Evolutionary conservation across 1,284 basidiomycete genomes (phyloP).

Genomic region (Pascua guehoae): DNA sequence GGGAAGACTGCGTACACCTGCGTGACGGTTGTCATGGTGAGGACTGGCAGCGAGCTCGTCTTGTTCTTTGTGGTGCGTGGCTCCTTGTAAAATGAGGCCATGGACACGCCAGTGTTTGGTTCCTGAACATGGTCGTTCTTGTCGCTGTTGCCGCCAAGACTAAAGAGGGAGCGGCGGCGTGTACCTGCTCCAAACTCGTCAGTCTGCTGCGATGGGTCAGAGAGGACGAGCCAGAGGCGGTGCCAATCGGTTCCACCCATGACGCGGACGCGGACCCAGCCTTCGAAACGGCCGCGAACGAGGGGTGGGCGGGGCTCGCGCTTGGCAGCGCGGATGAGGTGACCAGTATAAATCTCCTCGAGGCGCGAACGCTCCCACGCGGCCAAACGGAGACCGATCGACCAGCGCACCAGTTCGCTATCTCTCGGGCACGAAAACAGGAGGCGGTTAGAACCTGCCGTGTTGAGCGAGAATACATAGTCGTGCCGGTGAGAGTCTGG

Average conservation of each 20-base stretch:
- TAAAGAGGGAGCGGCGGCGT: constrained; percentile 41
- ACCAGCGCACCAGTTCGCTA: constrained; percentile 76
- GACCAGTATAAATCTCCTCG: constrained; percentile 96
- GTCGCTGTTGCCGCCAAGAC: constrained; percentile 39
- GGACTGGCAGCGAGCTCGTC: constrained; percentile 32
- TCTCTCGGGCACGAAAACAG: constrained; percentile 79
- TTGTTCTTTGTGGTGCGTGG: constrained; percentile 41
- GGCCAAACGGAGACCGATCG: constrained; percentile 81
- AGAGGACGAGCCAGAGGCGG: constrained; percentile 78
- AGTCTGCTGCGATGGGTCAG: constrained; percentile 45
- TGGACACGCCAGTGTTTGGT: constrained; percentile 42
- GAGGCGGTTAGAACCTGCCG: constrained; percentile 85
- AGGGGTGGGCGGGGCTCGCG: constrained; percentile 65
- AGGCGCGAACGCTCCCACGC: constrained; percentile 94
- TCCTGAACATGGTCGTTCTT: constrained; percentile 56
- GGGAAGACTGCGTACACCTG: constrained; percentile 81
- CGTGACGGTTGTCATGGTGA: constrained; percentile 45
- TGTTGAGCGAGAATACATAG: constrained; percentile 88
- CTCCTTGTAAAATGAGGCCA: constrained; percentile 47
- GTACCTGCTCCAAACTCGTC: neutral
- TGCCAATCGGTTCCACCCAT: constrained; percentile 97
- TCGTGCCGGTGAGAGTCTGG: constrained; percentile 53
- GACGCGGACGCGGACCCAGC: constrained; percentile 85
- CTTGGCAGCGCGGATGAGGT: constrained; percentile 72
- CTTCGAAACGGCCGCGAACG: constrained; percentile 70